A percentile compares a stretch with the other conserved stretches of the same genome.
phyloP scores from a whole-genome alignment of 495 filamentous ascomycete species.

The Aspergillus nanangensis region DNA sequence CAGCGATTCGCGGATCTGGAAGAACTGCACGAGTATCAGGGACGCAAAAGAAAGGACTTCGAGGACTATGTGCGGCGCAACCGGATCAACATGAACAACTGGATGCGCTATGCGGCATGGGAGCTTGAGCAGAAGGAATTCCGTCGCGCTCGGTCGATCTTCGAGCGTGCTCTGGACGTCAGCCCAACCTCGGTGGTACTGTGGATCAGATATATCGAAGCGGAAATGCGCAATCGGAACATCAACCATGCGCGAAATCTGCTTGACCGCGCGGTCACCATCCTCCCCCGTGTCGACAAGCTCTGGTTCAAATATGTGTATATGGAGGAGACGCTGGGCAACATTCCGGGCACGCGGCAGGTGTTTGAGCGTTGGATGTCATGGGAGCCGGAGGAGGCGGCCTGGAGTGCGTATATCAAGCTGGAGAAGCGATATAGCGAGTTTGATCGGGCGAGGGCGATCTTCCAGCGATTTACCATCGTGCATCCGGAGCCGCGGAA shows the following conservation, averaged over 20 bases:
- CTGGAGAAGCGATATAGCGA: slow-evolving; percentile 93
- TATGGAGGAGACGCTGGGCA: slow-evolving; percentile 95
- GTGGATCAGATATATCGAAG: slow-evolving; percentile 88
- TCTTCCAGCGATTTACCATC: slow-evolving; percentile 86
- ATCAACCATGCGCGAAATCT: slow-evolving; percentile 97
- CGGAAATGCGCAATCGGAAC: slow-evolving; percentile 93
- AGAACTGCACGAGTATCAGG: slow-evolving; percentile 96
- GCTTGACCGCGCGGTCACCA: slow-evolving; percentile 92
- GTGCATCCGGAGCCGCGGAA: slow-evolving; percentile 94
- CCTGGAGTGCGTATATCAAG: slow-evolving; percentile 95
- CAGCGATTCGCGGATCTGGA: slow-evolving; percentile 95
- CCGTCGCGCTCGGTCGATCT: slow-evolving; percentile 90
- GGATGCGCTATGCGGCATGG: slow-evolving; percentile 97
- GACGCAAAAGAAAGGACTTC: slow-evolving; percentile 91
- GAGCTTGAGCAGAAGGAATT: slow-evolving; percentile 98
- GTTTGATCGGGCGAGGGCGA: slow-evolving; percentile 74
- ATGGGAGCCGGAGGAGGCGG: slow-evolving; percentile 94
- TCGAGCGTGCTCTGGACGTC: slow-evolving; percentile 93
- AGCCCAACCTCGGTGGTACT: slow-evolving; percentile 77
- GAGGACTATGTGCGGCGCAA: slow-evolving; percentile 98
- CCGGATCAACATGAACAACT: slow-evolving; percentile 94
- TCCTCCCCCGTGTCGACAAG: slow-evolving; percentile 86
- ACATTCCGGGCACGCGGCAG: slow-evolving; percentile 86
- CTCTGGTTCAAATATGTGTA: slow-evolving; percentile 99
- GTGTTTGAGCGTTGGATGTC: slow-evolving; percentile 98